Evolutionary conservation across 306 rosid species (phyloP).

Genomic region (Trifolium pratense): DNA sequence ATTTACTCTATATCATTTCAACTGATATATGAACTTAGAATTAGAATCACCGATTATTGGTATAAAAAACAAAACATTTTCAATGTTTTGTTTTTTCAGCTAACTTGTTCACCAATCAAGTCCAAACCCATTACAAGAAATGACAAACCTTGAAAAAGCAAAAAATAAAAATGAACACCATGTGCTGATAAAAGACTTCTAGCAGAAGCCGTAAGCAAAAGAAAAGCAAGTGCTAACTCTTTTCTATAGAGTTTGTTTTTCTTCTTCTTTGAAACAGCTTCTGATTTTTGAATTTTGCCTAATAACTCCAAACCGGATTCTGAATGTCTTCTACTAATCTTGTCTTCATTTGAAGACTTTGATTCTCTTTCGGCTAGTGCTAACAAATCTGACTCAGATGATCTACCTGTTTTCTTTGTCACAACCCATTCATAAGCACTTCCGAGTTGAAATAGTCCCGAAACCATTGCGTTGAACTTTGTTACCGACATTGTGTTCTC

Average conservation of each 20-base stretch:
- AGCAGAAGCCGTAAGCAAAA: constrained; percentile 88
- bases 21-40: constrained; percentile 39
- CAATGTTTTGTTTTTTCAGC: constrained; percentile 50
- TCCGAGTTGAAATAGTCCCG: constrained; percentile 93
- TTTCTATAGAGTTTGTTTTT: constrained; percentile 79
- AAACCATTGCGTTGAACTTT: constrained; percentile 98
- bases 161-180: constrained; percentile 93
- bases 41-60: constrained; percentile 20
- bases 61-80: constrained; percentile 37
- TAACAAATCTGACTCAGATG: constrained; percentile 88
- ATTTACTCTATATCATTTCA: constrained; percentile 43
- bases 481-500: constrained; percentile 99
- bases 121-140: constrained; percentile 90
- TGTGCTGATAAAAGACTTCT: constrained; percentile 91
- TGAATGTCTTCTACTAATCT: constrained; percentile 75
- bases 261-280: constrained; percentile 61
- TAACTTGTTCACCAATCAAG: constrained; percentile 92
- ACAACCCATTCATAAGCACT: constrained; percentile 99
- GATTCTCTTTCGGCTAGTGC: constrained; percentile 86
- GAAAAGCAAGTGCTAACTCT: constrained; percentile 93
- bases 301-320: constrained; percentile 82
- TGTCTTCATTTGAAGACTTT: constrained; percentile 69
- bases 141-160: constrained; percentile 95
- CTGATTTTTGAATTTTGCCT: constrained; percentile 65
- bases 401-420: constrained; percentile 95